A percentile compares a stretch with the other conserved stretches of the same genome.
These are phyloP conservation scores for Trichophaea hybrida DNA, from an alignment of 2,329 filamentous ascomycete species.

Conservation along the genomic window DNA sequence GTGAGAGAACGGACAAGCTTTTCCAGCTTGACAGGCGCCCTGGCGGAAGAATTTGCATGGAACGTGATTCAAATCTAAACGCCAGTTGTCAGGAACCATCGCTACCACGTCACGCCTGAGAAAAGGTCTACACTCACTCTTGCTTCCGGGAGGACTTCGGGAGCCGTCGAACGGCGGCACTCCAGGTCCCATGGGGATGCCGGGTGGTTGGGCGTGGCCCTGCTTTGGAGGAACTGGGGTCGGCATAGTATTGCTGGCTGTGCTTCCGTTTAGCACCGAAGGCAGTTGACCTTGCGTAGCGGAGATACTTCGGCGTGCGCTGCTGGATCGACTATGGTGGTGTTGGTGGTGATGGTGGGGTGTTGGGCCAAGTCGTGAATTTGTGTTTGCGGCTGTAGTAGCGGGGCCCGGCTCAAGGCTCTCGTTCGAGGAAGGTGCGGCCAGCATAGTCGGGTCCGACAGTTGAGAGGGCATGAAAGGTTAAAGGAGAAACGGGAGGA, in stretches of 20 bases:
- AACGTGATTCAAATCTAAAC: constrained; percentile 79
- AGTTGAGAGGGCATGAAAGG: background rate
- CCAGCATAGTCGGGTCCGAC: background rate
- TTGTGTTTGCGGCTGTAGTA: constrained; percentile 6
- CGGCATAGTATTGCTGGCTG: constrained; percentile 18
- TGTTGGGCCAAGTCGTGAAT: constrained; percentile 12
- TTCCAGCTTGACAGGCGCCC: constrained; percentile 88
- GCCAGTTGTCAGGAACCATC: background rate
- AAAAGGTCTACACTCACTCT: constrained; percentile 16
- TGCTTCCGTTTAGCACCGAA: constrained; percentile 17
- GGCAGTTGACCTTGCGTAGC: constrained; percentile 19
- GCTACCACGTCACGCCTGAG: background rate
- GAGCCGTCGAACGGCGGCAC: constrained; percentile 23
- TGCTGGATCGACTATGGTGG: constrained; percentile 19
- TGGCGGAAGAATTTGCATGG: constrained; percentile 99
- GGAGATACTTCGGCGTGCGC: constrained; percentile 16
- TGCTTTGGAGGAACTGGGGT: constrained; percentile 23
- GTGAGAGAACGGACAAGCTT: constrained; percentile 91
- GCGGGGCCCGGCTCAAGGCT: constrained; percentile 6
- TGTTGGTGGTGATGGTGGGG: constrained; percentile 11
- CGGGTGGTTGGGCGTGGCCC: constrained; percentile 19
- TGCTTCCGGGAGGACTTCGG: constrained; percentile 22
- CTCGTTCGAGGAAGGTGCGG: constrained; percentile 9
- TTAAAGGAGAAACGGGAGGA: background rate
- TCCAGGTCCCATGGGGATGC: constrained; percentile 19